These are phyloP conservation scores for Cercospora janseana DNA, from an alignment of 2,329 filamentous ascomycete species.

Conservation along the genomic window DNA sequence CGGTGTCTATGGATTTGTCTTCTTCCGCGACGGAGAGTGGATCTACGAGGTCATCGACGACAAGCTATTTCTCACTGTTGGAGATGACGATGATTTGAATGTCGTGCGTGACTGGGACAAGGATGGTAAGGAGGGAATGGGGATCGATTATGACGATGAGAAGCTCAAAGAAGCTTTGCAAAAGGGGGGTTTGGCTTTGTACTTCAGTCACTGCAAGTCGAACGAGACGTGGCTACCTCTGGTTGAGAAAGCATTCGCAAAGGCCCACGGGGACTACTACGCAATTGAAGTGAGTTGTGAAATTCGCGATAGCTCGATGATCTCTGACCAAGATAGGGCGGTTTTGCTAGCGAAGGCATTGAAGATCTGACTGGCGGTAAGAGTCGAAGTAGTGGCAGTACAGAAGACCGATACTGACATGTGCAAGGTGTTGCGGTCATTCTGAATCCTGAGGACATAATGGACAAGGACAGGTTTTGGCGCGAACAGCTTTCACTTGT, in stretches of 20 bases:
- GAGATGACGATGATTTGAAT: constrained; percentile 72
- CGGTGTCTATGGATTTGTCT: constrained; percentile 83
- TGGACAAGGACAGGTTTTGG: constrained; percentile 82
- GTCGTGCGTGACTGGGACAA: constrained; percentile 32
- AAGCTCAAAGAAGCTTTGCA: constrained; percentile 54
- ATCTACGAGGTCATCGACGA: constrained; percentile 89
- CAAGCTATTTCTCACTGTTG: constrained; percentile 79
- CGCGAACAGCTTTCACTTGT: constrained; percentile 74
- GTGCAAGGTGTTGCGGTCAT: constrained; percentile 58
- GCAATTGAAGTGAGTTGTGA: constrained; percentile 65
- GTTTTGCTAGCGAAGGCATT: constrained; percentile 64
- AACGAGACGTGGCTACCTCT: constrained; percentile 82
- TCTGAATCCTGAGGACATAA: constrained; percentile 66
- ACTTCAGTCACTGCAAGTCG: constrained; percentile 72
- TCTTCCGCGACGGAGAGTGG: constrained; percentile 84
- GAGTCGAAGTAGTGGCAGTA: too few relatives aligned
- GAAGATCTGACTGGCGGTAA: constrained; percentile 58
- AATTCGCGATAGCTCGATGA: neutral
- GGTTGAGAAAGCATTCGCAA: constrained; percentile 80
- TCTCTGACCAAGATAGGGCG: constrained; percentile 61
- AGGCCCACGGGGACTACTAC: constrained; percentile 76
- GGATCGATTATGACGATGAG: constrained; percentile 49
- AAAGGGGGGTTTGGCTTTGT: constrained; percentile 71
- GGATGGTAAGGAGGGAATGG: constrained; percentile 30
- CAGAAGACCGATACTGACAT: too few relatives aligned